Evolutionary conservation across 352 stramenopile genomes (phyloP), one percentile per base, ranked within the genome.

Genomic region (Aphanomyces cochlioides): DNA sequence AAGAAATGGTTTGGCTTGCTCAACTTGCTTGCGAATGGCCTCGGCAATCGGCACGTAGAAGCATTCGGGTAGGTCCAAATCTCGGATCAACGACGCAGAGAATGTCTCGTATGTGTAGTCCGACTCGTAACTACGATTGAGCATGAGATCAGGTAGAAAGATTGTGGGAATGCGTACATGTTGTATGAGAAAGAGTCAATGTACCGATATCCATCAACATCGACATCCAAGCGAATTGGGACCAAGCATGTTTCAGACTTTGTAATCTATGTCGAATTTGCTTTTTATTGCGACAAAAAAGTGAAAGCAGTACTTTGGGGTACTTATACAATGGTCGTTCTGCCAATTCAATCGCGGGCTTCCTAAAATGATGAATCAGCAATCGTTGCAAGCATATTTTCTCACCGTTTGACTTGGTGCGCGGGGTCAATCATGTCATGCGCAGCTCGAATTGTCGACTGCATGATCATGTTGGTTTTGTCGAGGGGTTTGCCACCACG

Each of bases 151-250:
- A 60, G 65, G 47, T 45, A 37, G 34, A 4, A 38, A 19, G 21
- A 66, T 37, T 15, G 40, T 34, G 57, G 74, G 28, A 28, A 28
- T 28, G 28, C 83, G 47, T 77, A 91, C 80, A 90, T 56, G 64
- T 91, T 93, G 83, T 83, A 91, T 38, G 78, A 83, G 58, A 93
- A 89, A 28, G 83, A 90, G 60, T 93, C 85, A 53, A 93, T 90
- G 78, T 89, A 93, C 47, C 85, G 82, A 65, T 89, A 89, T 12
- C 85, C 85, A 66, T 93, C 85, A 37, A 90, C 75, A 47, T 93
- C 85, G 28, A 93, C 77, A 47, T 93, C 85, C 17, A 93, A 76
- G 37, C 83, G 77, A 47, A 93, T 90, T 5, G 85, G 85, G 48
- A 93, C 77, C 50, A 93, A 67, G 50, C 83, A 45, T 19, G 78